Base-by-base conservation (phyloP, 139 green algal genomes). In the Coccomyxa sp. region DNA sequence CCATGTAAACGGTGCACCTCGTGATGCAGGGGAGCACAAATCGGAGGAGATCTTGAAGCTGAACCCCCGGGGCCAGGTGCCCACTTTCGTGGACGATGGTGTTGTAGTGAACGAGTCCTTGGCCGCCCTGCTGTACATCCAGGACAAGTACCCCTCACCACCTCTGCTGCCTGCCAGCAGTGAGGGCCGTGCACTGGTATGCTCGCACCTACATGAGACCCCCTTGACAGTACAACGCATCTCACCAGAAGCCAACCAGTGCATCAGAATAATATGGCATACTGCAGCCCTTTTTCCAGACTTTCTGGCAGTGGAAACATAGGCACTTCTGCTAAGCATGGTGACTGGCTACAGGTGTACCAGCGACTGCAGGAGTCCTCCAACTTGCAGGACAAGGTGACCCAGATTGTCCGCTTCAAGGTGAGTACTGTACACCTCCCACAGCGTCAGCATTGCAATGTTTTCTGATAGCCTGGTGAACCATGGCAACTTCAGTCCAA, bases 51-150 rank as follows among this genome's bases (percentile, higher is more conserved):
- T 88, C 23, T 30, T 91, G 58, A 68, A 66, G 12, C 57, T 91
- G 17, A 91, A 91, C 71, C 87, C 87, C 15, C 68, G 87, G 25
- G 87, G 87, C 31, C 87, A 91, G 71, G 79, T 91, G 58, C 87
- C 87, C 12, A 84, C 79, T 14, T 74, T 91, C 18, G 84, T 87
- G 63, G 87, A 91, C 67, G 85, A 81, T 25, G 79, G 87, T 51
- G 63, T 78, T 13, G 75, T 91, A 14, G 82, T 91, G 15, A 87
- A 79, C 81, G 87, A 91, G 60, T 87, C 80, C 32, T 17, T 85
- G 58, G 87, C 82, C n/a, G 63, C 84, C 27, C 28, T 89, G n/a
- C 77, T 83, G 15, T 90, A 90, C 59, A 27, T 90, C 32, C 85
- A 90, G 31, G 58, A 80, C 21, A 71, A 60, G 10, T 90, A 90